Base-by-base conservation (phyloP, 1,139 yeast genomes). In the Pichia norvegensis region DNA sequence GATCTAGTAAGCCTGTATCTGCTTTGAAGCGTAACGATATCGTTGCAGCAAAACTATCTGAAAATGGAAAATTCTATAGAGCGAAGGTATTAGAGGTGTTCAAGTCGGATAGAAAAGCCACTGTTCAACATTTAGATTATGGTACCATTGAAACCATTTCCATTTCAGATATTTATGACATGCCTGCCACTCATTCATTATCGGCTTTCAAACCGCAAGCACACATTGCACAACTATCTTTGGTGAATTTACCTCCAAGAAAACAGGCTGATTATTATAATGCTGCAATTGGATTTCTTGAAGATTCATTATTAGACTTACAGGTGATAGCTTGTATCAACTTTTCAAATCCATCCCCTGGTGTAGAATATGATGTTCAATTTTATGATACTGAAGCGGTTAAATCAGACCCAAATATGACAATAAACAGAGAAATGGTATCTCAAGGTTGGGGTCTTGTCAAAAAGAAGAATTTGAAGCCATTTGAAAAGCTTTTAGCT, bases 371-470 rank as follows among this genome's bases (percentile, higher is more conserved):
- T 57, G 74, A 71, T 38, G 76, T 76, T 37, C 70, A 82, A 5
- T 64, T 85, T 43, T 84, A 78, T 55, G 84, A 78, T 37, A 74
- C 88, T 1, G 78, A 77, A 41, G 70, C 74, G 52, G 78, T 85
- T 25, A 25, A 57, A 2, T 67, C 66, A 49, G 81, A 81, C 47
- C 69, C 82, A 7, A 64, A 69, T 16, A 81, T 79, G 62, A 76
- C 87, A 36, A 70, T 85, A 54, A 85, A 84, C 65, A 72, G 72
- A 53, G 76, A 78, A 46, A 64, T 85, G 55, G 79, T 84, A 27
- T 65, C 69, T 50, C 76, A 75, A 45, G 95, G 94, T 21, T 77
- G 74, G 69, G 92, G 78, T 3, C 69, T 81, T 46, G 82, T 83
- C 38, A 76, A 75, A 47, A 65, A 68, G 50, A 61, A 61, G 40